Evolutionary conservation across 2,329 filamentous ascomycete genomes (phyloP).

Genomic region (Fusarium caatingaense): DNA sequence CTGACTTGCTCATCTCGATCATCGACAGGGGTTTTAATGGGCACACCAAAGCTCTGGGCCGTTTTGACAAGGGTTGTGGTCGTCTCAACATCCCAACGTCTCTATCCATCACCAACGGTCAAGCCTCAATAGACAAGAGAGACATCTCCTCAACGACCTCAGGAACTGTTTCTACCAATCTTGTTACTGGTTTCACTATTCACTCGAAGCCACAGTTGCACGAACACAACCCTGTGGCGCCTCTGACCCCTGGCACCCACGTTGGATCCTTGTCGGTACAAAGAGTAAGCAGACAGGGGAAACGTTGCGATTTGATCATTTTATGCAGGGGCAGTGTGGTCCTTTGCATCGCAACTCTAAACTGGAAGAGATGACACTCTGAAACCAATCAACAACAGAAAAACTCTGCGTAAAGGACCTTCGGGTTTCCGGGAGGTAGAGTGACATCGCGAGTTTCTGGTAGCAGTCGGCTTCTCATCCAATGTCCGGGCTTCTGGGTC

Average conservation of each 20-base stretch:
- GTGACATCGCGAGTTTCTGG: conserved; percentile 26
- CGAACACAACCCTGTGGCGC: conserved; percentile 23
- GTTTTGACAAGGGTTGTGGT: conserved; percentile 10
- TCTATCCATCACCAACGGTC: conserved; percentile 13
- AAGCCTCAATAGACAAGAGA: conserved; percentile 9
- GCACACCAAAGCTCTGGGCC: conserved; percentile 13
- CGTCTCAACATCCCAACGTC: conserved; percentile 9
- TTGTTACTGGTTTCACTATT: background rate
- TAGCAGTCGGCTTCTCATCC: conserved; percentile 17
- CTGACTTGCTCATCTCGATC: conserved; percentile 14
- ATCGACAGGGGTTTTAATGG: conserved; percentile 26
- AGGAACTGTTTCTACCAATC: background rate
- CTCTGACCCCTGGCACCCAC: conserved; percentile 25
- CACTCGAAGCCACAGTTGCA: conserved; percentile 26
- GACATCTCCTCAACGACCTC: background rate
- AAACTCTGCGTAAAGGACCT: background rate
- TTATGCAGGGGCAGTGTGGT: conserved; percentile 37
- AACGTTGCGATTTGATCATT: conserved; percentile 25
- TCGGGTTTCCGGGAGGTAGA: background rate
- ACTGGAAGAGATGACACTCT: conserved; percentile 1
- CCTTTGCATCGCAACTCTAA: conserved; percentile 25
- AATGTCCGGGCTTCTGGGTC: conserved; percentile 10
- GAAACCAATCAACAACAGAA: conserved; percentile 17
- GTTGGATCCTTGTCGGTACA: conserved; percentile 22
- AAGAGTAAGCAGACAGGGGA: conserved; percentile 14